Percentiles rank a stretch among this genome's conserved stretches.
Evolutionary conservation across 1,139 yeast genomes (phyloP).

Genomic region (Petasospora rhodanensis): DNA sequence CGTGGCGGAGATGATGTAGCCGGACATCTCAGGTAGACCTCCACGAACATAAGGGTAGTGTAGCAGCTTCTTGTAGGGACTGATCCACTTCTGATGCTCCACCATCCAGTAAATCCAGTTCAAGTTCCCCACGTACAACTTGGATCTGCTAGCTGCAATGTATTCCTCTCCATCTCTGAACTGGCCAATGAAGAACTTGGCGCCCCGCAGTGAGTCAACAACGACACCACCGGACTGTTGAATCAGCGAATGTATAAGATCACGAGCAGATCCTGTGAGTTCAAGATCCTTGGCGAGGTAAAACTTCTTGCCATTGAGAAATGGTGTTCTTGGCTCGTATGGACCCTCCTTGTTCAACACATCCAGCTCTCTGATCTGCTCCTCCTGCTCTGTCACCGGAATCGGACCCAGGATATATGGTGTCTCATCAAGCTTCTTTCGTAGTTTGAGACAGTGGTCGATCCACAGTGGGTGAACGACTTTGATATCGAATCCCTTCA

Average conservation of each 20-base stretch:
- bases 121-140: constrained; percentile 55
- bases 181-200: constrained; percentile 64
- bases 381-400: constrained; percentile 12
- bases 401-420: constrained; percentile 40
- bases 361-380: constrained; percentile 26
- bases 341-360: constrained; percentile 2
- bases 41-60: constrained; percentile 66
- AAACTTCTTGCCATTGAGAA: constrained; percentile 24
- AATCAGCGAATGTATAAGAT: constrained; percentile 32
- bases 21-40: constrained; percentile 49
- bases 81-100: constrained; percentile 48
- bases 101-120: constrained; percentile 73
- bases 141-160: constrained; percentile 31
- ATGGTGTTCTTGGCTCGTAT: constrained; percentile 1
- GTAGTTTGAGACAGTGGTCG: constrained; percentile 58
- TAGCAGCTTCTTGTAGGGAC: constrained; percentile 54
- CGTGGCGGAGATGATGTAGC: constrained; percentile 59
- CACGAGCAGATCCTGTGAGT: constrained; percentile 28
- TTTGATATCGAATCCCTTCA: constrained; percentile 42
- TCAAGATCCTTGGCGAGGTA: constrained; percentile 29
- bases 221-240: constrained; percentile 37
- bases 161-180: constrained; percentile 57
- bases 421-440: constrained; percentile 46
- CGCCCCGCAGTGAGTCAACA: constrained; percentile 29
- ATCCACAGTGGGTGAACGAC: constrained; percentile 77